Evolutionary conservation across 805 yeast species (phyloP).

Genomic region (Candida maltosa): DNA sequence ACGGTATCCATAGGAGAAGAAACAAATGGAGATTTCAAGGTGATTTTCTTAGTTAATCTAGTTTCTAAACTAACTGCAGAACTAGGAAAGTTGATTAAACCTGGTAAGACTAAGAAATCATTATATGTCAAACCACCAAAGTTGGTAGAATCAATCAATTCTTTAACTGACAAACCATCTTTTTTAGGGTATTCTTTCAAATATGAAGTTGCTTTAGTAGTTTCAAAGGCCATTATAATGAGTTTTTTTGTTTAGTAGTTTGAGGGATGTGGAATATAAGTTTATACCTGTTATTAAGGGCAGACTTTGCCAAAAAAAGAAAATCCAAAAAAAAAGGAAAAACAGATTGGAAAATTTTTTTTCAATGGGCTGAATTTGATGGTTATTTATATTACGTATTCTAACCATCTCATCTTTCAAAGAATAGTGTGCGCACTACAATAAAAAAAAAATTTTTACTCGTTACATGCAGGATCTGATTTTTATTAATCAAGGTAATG

Average conservation of each 20-base stretch:
- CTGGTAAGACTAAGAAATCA: slow-evolving; percentile 93
- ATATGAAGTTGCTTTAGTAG: slow-evolving; percentile 63
- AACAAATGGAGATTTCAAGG: slow-evolving; percentile 90
- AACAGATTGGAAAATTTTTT: slow-evolving; percentile 3
- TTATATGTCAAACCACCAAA: slow-evolving; percentile 98
- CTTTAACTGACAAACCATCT: slow-evolving; percentile 83
- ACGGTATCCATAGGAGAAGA: slow-evolving; percentile 99
- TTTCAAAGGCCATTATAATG: slow-evolving; percentile 21
- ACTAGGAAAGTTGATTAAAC: slow-evolving; percentile 87
- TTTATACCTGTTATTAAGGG: slow-evolving; percentile 19
- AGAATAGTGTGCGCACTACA: too few relatives aligned
- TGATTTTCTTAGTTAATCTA: slow-evolving; percentile 85
- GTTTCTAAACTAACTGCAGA: slow-evolving; percentile 75
- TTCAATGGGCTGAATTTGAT: neutral
- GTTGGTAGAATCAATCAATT: slow-evolving; percentile 82
- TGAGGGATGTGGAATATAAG: too few relatives aligned
- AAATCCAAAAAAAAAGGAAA: slow-evolving; percentile 12
- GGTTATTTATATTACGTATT: too few relatives aligned
- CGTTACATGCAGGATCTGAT: too few relatives aligned
- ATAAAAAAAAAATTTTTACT: too few relatives aligned
- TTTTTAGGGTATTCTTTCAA: slow-evolving; percentile 62
- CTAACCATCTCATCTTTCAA: too few relatives aligned
- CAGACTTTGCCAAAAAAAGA: slow-evolving; percentile 42
- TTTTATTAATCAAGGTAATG: too few relatives aligned
- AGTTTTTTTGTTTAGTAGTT: neutral